phyloP scores from a whole-genome alignment of 2,329 filamentous ascomycete genomes.

The Trichoderma simmonsii region DNA sequence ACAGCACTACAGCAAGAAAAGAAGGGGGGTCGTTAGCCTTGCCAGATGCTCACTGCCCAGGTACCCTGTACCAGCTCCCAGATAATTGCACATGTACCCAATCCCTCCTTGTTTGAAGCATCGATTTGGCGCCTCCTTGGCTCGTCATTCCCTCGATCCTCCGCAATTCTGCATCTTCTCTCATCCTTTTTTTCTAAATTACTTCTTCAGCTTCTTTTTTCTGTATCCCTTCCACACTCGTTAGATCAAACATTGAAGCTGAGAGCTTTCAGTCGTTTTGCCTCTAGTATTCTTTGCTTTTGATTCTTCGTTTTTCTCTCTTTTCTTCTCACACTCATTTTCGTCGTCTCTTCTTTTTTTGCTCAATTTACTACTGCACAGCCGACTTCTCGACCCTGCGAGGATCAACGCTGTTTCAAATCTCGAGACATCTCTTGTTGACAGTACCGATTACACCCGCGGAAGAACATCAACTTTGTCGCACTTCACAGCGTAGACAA shows the following conservation, averaged over 20 bases:
- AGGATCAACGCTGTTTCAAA: neutral
- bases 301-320: neutral
- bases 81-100: neutral
- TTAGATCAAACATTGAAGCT: neutral
- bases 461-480: neutral
- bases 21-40: neutral
- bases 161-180: conserved; percentile 10
- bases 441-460: neutral
- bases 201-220: neutral
- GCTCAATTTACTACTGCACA: neutral
- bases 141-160: conserved; percentile 7
- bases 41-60: neutral
- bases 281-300: neutral
- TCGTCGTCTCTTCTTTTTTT: neutral
- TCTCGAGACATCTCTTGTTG: conserved; percentile 1
- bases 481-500: neutral
- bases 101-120: conserved; percentile 12
- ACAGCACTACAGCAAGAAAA: neutral
- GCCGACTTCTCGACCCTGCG: neutral
- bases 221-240: conserved; percentile 1
- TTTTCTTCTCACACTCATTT: neutral
- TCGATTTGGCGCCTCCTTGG: conserved; percentile 16
- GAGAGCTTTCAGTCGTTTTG: conserved; percentile 15
- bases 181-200: neutral
- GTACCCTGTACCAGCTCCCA: neutral